Conservation (phyloP, 164 flowering plant genomes). For the Berberis thunbergii region DNA sequence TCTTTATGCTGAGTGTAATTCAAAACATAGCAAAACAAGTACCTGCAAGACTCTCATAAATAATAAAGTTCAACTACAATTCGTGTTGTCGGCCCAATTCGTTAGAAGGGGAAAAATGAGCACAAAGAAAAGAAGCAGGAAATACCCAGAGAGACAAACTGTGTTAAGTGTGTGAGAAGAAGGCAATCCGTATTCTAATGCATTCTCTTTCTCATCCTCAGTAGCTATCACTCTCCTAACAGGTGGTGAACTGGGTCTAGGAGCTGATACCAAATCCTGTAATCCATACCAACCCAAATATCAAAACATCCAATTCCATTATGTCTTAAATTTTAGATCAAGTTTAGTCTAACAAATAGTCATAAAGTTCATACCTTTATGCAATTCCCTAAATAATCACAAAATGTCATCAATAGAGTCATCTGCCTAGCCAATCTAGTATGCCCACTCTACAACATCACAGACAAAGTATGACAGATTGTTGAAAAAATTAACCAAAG, state of each 20-base stretch:
- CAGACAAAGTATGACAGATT: constrained; percentile 1
- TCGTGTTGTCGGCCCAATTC: not conserved
- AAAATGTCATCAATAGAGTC: constrained; percentile 95
- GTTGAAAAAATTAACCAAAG: not conserved
- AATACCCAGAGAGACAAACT: constrained; percentile 90
- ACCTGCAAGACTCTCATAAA: constrained; percentile 28
- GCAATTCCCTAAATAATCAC: constrained; percentile 85
- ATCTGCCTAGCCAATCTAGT: constrained; percentile 92
- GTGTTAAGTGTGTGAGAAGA: constrained; percentile 98
- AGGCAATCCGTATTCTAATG: constrained; percentile 94
- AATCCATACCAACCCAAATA: not conserved
- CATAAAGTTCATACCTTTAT: constrained; percentile 48
- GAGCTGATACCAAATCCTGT: constrained; percentile 90
- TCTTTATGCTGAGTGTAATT: constrained; percentile 24
- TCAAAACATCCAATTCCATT: not conserved
- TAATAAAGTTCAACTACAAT: not conserved
- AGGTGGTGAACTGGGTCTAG: constrained; percentile 87
- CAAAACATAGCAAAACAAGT: constrained; percentile 45
- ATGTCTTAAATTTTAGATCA: not conserved
- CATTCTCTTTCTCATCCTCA: constrained; percentile 88
- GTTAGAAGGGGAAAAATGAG: not conserved
- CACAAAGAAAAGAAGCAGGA: not conserved
- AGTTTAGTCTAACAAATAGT: too few relatives aligned
- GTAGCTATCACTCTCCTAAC: constrained; percentile 81
- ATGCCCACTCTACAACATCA: constrained; percentile 80